These are phyloP conservation scores for Erigeron canadensis DNA, from an alignment of 129 eudicot genomes.

Conservation along the genomic window DNA sequence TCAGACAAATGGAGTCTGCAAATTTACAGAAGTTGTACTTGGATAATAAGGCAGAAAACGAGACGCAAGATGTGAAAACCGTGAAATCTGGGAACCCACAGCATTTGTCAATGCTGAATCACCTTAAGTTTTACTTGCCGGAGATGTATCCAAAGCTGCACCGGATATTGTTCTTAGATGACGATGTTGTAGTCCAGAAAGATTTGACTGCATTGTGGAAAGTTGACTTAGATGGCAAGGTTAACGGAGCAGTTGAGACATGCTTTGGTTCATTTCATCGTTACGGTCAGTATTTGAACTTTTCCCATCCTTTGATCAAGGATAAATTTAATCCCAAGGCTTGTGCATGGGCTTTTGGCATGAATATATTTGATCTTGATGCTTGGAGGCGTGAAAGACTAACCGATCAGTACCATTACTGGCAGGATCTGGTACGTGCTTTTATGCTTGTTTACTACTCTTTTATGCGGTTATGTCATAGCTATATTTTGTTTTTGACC, in stretches of 20 bases:
- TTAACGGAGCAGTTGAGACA: slow-evolving; percentile 82
- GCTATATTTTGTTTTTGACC: slow-evolving; percentile 1
- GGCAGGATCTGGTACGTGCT: slow-evolving; percentile 67
- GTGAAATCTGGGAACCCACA: slow-evolving; percentile 57
- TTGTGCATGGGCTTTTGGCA: slow-evolving; percentile 88
- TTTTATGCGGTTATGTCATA: background rate
- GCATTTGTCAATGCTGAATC: slow-evolving; percentile 67
- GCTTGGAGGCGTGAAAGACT: slow-evolving; percentile 72
- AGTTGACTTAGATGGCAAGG: slow-evolving; percentile 79
- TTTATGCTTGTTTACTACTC: background rate
- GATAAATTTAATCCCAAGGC: slow-evolving; percentile 67
- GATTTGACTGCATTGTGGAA: slow-evolving; percentile 75
- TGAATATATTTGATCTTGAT: slow-evolving; percentile 83
- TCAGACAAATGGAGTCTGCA: slow-evolving; percentile 60
- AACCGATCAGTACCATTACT: slow-evolving; percentile 71
- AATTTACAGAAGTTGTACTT: slow-evolving; percentile 55
- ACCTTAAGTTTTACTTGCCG: slow-evolving; percentile 78
- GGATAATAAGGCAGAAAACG: slow-evolving; percentile 65
- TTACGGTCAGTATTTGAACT: slow-evolving; percentile 65
- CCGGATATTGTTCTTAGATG: slow-evolving; percentile 69
- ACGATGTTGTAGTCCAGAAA: slow-evolving; percentile 90
- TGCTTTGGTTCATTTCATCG: slow-evolving; percentile 88
- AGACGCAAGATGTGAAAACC: slow-evolving; percentile 57
- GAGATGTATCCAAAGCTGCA: slow-evolving; percentile 83
- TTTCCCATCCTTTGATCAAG: slow-evolving; percentile 65